Conservation (phyloP, 495 filamentous ascomycete species). For the Penicillium egyptiacum region DNA sequence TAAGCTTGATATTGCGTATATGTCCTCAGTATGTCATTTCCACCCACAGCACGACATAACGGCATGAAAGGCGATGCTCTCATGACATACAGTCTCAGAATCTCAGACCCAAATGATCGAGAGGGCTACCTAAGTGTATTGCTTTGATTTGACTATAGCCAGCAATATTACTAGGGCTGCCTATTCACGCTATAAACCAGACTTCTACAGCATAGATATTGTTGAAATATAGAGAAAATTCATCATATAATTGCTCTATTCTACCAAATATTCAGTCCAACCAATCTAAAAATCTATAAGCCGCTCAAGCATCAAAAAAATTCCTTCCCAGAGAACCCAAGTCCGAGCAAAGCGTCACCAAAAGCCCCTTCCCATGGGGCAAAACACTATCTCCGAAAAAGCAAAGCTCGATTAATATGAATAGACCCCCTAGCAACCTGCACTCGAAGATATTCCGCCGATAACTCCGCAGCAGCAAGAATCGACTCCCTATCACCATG, state of each 20-base stretch:
- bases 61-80: not conserved
- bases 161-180: not conserved
- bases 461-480: constrained; percentile 7
- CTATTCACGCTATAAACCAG: not conserved
- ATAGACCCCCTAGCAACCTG: constrained; percentile 1
- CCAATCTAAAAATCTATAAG: not conserved
- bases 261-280: not conserved
- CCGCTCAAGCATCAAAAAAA: not conserved
- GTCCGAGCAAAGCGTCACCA: not conserved
- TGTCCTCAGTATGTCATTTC: not conserved
- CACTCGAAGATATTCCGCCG: not conserved
- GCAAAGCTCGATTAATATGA: constrained; percentile 1
- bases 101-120: not conserved
- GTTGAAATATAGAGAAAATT: not conserved
- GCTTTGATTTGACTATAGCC: not conserved
- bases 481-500: constrained; percentile 4
- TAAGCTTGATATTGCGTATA: not conserved
- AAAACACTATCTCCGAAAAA: constrained; percentile 2
- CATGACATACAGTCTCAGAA: not conserved
- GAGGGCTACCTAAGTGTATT: not conserved
- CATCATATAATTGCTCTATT: not conserved
- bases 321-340: not conserved
- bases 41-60: not conserved
- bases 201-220: not conserved
- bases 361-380: not conserved